These are phyloP conservation scores for Penstemon davidsonii DNA, from an alignment of 257 asterid species.

Conservation along the genomic window DNA sequence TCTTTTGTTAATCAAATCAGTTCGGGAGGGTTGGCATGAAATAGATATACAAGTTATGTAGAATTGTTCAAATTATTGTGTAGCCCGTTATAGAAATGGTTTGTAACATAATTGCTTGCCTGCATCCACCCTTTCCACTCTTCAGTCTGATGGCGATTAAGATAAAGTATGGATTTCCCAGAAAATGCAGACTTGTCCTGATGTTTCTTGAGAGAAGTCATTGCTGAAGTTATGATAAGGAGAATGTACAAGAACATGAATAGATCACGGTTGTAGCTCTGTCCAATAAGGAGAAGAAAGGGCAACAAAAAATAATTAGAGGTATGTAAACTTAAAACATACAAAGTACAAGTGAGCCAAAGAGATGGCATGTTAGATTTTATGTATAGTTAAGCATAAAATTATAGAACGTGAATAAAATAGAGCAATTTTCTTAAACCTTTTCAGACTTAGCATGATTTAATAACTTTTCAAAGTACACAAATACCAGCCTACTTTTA, in stretches of 20 bases:
- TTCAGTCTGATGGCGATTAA: constrained; percentile 94
- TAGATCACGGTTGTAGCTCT: constrained; percentile 96
- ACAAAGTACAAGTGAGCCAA: constrained; percentile 6
- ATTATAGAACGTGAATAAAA: constrained; percentile 10
- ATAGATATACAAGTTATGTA: constrained; percentile 9
- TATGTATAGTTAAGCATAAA: not conserved
- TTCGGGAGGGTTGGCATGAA: constrained; percentile 13
- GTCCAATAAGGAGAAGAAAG: constrained; percentile 40
- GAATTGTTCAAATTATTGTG: not conserved
- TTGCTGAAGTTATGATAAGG: constrained; percentile 77
- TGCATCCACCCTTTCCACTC: constrained; percentile 99
- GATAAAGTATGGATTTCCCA: constrained; percentile 82
- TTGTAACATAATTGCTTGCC: constrained; percentile 48
- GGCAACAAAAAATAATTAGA: constrained; percentile 28
- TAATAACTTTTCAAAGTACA: not conserved
- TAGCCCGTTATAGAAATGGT: not conserved
- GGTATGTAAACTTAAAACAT: constrained; percentile 13
- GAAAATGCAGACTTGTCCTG: constrained; percentile 84
- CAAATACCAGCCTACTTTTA: not conserved
- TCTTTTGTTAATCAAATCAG: constrained; percentile 12
- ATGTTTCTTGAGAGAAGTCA: constrained; percentile 90
- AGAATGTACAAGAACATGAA: constrained; percentile 76
- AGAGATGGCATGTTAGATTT: constrained; percentile 8
- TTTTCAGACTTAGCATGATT: constrained; percentile 11
- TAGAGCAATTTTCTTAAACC: constrained; percentile 15